Percentiles rank a stretch among this genome's conserved stretches.
These are phyloP conservation scores for Vaccinium corymbosum DNA, from an alignment of 148 eudicot species.

Conservation along the genomic window DNA sequence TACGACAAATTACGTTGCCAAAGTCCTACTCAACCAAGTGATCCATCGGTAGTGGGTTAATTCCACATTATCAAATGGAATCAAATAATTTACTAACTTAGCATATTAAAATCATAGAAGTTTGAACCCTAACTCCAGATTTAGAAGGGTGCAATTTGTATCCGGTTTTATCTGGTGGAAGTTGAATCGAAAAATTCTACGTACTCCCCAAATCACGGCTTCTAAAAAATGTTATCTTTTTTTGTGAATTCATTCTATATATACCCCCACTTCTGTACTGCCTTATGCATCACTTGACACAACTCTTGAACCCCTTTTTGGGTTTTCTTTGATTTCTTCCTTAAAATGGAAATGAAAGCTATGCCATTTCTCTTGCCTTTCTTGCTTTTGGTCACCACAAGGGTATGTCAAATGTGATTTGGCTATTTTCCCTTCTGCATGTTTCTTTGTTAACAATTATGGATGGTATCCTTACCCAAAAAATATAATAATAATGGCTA, in stretches of 20 bases:
- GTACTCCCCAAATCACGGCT: background rate
- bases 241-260: background rate
- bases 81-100: background rate
- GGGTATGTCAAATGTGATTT: background rate
- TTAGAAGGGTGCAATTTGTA: too few species aligned
- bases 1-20: background rate
- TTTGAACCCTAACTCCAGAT: background rate
- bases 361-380: background rate
- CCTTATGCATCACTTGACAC: background rate
- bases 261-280: background rate
- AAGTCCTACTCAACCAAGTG: background rate
- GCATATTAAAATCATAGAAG: background rate
- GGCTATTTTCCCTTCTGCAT: background rate
- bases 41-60: background rate
- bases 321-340: background rate
- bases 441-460: background rate
- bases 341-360: background rate
- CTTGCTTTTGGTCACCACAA: background rate
- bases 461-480: background rate
- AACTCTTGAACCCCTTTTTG: background rate
- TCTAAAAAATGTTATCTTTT: background rate
- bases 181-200: background rate
- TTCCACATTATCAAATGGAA: background rate
- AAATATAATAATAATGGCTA: too few species aligned
- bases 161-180: background rate